Conservation (phyloP, 768 basidiomycete genomes). For the Sistotremastrum niveocremeum region DNA sequence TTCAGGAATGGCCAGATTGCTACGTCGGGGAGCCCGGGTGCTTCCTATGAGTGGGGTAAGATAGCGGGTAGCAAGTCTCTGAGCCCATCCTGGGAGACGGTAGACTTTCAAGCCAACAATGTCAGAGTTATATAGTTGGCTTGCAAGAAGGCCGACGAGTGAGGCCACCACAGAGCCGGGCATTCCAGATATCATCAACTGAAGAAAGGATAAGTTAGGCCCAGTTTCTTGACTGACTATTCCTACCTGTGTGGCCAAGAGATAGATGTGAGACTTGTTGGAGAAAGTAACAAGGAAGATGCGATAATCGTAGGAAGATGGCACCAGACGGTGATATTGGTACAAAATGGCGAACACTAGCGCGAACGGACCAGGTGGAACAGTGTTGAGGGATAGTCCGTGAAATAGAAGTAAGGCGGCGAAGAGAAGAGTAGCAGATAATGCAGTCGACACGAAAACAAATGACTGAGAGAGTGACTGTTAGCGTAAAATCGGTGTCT, state of each 20-base stretch:
- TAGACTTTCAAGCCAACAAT: slow-evolving; percentile 66
- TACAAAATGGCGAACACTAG: slow-evolving; percentile 71
- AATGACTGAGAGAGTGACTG: slow-evolving; percentile 44
- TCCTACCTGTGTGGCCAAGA: slow-evolving; percentile 57
- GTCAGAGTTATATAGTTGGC: slow-evolving; percentile 76
- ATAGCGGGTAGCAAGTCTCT: slow-evolving; percentile 41
- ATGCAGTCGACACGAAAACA: slow-evolving; percentile 46
- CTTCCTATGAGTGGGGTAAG: slow-evolving; percentile 58
- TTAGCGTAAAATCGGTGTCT: background rate
- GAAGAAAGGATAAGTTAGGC: background rate
- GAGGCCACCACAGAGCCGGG: slow-evolving; percentile 55
- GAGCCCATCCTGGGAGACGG: slow-evolving; percentile 50
- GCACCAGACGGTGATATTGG: slow-evolving; percentile 70
- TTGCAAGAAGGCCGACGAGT: slow-evolving; percentile 50
- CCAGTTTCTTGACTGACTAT: background rate
- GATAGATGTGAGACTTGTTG: slow-evolving; percentile 65
- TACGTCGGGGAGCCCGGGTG: slow-evolving; percentile 46
- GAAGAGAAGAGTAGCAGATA: slow-evolving; percentile 60
- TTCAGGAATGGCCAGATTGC: slow-evolving; percentile 66
- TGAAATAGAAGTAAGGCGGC: slow-evolving; percentile 50
- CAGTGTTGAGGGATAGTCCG: slow-evolving; percentile 52
- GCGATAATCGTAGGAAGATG: slow-evolving; percentile 59
- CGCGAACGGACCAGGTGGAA: slow-evolving; percentile 65
- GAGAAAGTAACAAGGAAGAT: slow-evolving; percentile 61
- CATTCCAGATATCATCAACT: slow-evolving; percentile 58